These are phyloP conservation scores for Sclerotinia subarctica DNA, from an alignment of 2,329 filamentous ascomycete species.

Conservation along the genomic window DNA sequence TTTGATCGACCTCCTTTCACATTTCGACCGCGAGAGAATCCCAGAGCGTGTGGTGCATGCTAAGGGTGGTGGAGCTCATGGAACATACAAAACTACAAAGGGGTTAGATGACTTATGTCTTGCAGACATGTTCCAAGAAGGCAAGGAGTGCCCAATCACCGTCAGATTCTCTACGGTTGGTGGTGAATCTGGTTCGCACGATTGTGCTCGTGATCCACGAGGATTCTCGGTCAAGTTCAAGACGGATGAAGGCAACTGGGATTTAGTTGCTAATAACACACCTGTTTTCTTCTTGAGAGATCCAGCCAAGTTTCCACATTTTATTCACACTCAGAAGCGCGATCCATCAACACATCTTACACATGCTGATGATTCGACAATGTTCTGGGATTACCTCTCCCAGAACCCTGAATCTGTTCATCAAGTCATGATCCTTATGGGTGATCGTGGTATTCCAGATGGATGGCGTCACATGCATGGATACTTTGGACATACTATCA, in stretches of 20 bases:
- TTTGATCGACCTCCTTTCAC: constrained; percentile 57
- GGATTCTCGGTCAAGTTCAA: constrained; percentile 73
- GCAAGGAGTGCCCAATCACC: constrained; percentile 65
- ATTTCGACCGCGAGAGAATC: constrained; percentile 59
- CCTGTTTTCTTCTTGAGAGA: constrained; percentile 75
- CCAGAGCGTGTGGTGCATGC: constrained; percentile 58
- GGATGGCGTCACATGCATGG: constrained; percentile 54
- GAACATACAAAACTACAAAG: constrained; percentile 52
- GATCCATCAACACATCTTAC: constrained; percentile 66
- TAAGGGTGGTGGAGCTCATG: constrained; percentile 55
- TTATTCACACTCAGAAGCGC: constrained; percentile 75
- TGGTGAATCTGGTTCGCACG: constrained; percentile 68
- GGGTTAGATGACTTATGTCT: constrained; percentile 52
- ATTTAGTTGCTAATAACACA: constrained; percentile 69
- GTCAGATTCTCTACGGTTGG: constrained; percentile 74
- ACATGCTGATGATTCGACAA: constrained; percentile 55
- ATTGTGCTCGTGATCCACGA: constrained; percentile 68
- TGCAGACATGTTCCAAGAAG: constrained; percentile 54
- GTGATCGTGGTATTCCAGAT: constrained; percentile 54
- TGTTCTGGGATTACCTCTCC: constrained; percentile 25
- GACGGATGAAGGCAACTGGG: constrained; percentile 71
- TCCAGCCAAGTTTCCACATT: constrained; percentile 68
- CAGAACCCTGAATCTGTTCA: constrained; percentile 54
- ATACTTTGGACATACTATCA: constrained; percentile 54
- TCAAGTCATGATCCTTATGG: constrained; percentile 57